Evolutionary conservation across 805 yeast species (phyloP), one percentile per base, ranked within the genome.

Genomic region (Candida corydali): DNA sequence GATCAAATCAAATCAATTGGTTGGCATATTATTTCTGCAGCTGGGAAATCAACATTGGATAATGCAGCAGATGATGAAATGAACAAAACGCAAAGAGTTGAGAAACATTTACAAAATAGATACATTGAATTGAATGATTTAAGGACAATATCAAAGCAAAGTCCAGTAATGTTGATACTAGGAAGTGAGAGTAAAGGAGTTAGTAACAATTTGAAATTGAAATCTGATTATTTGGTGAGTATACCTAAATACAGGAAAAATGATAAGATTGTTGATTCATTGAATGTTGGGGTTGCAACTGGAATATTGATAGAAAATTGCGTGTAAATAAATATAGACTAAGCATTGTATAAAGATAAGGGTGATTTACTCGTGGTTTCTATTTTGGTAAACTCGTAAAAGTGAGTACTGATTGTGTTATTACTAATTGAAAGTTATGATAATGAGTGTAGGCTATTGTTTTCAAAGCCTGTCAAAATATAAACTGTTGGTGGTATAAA

Each of bases 111-210:
- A 17, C 47, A 58, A 20, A 48, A 60, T 30, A 67, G 68, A 44
- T 50, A 43, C 18, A 42, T 77, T 12, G 69, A 61, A 8, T 42
- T 63, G 10, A 58, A 57, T 3, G 75, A 75, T 17, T 57, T 86
- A 35, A 49, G 60, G 1, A 58, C 56, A 0, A 47, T 80, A 25
- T 52, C 78, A 25, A 55, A 59, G 3, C 49, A 63, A 8, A 55
- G 70, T 1, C 96, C 96, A 0, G 71, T 77, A 25, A 50, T 89
- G 43, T 59, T 88, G 34, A 83, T 87, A 1, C 63, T 89, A 33
- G 97, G 96, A 9, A 82, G 87, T 34, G 97, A 88, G 59, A 94
- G 94, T 8, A 68, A 66, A 5, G 97, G 97, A 25, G 76, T 88
- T 17, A 68, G 96, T 36, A 81, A 81, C 6, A 73, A 77, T 31